phyloP scores from a whole-genome alignment of 2,329 filamentous ascomycete species.

The Colletotrichum sp. region DNA sequence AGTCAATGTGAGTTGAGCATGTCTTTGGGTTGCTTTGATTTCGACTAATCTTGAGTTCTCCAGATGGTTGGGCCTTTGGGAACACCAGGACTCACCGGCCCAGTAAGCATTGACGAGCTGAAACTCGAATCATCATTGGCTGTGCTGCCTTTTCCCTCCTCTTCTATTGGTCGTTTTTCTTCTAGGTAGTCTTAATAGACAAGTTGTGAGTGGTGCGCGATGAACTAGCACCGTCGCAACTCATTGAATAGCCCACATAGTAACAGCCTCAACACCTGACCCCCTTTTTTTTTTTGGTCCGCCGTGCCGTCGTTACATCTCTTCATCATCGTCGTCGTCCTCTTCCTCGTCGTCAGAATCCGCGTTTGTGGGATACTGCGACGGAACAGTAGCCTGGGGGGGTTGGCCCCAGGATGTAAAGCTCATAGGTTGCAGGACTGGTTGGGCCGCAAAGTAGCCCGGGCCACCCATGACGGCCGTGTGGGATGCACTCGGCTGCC shows the following conservation, averaged over 20 bases:
- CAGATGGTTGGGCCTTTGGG: slow-evolving; percentile 22
- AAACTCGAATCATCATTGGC: not conserved
- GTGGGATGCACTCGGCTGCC: not conserved
- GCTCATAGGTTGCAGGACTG: not conserved
- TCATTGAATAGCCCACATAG: not conserved
- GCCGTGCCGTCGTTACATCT: not conserved
- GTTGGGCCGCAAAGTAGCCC: not conserved
- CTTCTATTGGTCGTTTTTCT: not conserved
- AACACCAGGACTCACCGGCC: slow-evolving; percentile 19
- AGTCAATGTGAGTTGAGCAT: slow-evolving; percentile 32
- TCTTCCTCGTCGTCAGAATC: not conserved
- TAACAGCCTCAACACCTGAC: not conserved
- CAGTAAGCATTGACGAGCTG: slow-evolving; percentile 10
- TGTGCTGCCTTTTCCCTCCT: not conserved
- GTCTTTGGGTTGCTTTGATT: not conserved
- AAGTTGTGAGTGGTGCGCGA: not conserved
- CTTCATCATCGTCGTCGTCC: not conserved
- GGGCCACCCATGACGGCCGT: not conserved
- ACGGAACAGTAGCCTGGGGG: not conserved
- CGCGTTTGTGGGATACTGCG: not conserved
- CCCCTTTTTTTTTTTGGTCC: not conserved
- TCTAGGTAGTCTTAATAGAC: not conserved
- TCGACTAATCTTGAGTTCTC: not conserved
- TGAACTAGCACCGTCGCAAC: not conserved
- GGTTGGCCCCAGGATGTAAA: not conserved